phyloP scores from a whole-genome alignment of 2,329 filamentous ascomycete genomes.

The Didymella arachidicola region DNA sequence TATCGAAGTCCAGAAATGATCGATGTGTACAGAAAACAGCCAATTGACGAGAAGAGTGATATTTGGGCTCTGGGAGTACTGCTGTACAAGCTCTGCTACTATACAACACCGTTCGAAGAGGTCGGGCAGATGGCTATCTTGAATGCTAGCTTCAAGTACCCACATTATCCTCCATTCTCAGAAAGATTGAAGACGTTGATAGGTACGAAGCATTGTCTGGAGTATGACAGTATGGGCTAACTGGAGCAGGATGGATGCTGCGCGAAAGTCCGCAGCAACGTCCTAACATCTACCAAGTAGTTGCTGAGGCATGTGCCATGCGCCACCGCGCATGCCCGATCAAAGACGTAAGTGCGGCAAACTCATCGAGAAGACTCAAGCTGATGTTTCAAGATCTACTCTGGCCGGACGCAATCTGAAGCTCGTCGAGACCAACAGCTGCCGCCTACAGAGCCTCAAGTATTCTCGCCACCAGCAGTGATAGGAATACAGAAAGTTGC shows the following conservation, averaged over 20 bases:
- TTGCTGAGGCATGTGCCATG: slow-evolving; percentile 87
- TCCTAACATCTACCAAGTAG: slow-evolving; percentile 93
- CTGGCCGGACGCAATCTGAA: slow-evolving; percentile 68
- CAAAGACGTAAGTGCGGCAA: slow-evolving; percentile 71
- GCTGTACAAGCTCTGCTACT: slow-evolving; percentile 98
- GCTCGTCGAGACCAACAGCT: slow-evolving; percentile 66
- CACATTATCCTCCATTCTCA: slow-evolving; percentile 86
- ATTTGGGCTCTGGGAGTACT: slow-evolving; percentile 97
- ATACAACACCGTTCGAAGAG: slow-evolving; percentile 98
- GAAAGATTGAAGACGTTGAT: slow-evolving; percentile 89
- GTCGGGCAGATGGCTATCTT: slow-evolving; percentile 97
- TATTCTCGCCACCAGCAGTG: slow-evolving; percentile 62
- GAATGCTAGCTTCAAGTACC: slow-evolving; percentile 93
- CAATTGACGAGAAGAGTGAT: slow-evolving; percentile 98
- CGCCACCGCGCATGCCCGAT: slow-evolving; percentile 86
- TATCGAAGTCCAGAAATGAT: slow-evolving; percentile 99
- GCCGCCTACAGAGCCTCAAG: slow-evolving; percentile 63
- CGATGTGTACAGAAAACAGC: slow-evolving; percentile 94
- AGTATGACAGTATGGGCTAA: slow-evolving; percentile 22
- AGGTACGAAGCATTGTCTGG: slow-evolving; percentile 61
- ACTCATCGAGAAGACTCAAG: neutral
- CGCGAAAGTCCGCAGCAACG: slow-evolving; percentile 79
- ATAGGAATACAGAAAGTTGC: slow-evolving; percentile 84
- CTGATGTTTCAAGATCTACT: slow-evolving; percentile 57
- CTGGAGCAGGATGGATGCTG: slow-evolving; percentile 80